Evolutionary conservation across 495 filamentous ascomycete genomes (phyloP), one percentile per base, ranked within the genome.

Genomic region (Trichocladium uniseriatum): DNA sequence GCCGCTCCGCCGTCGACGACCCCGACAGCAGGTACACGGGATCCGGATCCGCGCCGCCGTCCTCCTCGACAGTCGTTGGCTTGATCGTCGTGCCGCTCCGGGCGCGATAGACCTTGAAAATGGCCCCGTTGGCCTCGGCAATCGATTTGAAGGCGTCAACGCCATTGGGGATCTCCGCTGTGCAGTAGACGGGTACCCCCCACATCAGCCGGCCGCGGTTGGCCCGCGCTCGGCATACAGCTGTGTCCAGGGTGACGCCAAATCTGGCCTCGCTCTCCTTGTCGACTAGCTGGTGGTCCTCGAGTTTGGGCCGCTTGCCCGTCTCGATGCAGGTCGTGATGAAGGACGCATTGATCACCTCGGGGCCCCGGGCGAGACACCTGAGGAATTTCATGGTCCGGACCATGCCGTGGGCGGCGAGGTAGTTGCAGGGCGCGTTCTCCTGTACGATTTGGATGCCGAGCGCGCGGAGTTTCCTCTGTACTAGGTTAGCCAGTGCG

Each of bases 301-400:
- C 62, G 0, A 80, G 71, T 14, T 81, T 65, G 0, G 82, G 75
- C 4, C 82, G 57, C 55, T 70, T 56, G 34, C 66, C 69, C 5
- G 66, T 64, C 51, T 84, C 73, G 3, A 96, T 73, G 31, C 85
- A 89, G 10, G 74, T 70, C 22, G 87, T 83, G 48, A 96, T 76
- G 68, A 84, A 99, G n/a, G 80, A 76, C 0, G 82, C 82, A 35
- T 76, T 79, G 32, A 95, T 69, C 29, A 97, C 77, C 2, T 76
- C 72, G 0, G 87, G 86, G 1, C 80, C 88, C 51, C 76, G 78
- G 11, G 92, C 89, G 7, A 99, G 65, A 28, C 88, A 87, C 40
- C 80, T 80, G 36, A 96, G 82, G 60, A 99, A 99, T 57, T 99
- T 99, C 48, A 84, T 79, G 0, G 92, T 99, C 31, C 91, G 81